Percentiles rank a stretch among this genome's conserved stretches.
phyloP scores from a whole-genome alignment of 495 filamentous ascomycete species.

The Podospora fimiseda region DNA sequence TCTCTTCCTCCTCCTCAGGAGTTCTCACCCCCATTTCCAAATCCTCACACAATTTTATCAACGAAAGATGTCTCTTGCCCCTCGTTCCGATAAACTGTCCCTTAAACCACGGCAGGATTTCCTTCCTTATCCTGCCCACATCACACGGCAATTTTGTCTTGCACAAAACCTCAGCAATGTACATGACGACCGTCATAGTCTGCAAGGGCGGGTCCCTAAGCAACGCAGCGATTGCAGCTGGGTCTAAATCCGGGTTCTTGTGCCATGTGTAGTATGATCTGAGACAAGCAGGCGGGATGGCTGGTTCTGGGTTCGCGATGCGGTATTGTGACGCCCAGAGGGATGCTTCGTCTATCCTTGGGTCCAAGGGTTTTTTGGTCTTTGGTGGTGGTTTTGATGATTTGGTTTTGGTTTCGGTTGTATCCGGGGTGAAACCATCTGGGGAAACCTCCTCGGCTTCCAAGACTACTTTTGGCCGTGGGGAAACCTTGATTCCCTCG shows the following conservation, averaged over 20 bases:
- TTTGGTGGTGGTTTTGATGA: constrained; percentile 5
- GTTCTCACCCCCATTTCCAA: too few species aligned
- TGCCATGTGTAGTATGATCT: constrained; percentile 60
- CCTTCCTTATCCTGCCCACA: constrained; percentile 23
- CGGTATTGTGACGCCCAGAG: constrained; percentile 27
- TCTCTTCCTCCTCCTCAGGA: too few species aligned
- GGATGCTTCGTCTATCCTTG: constrained; percentile 32
- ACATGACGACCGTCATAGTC: constrained; percentile 41
- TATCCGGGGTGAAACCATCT: neutral
- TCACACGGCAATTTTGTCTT: constrained; percentile 37
- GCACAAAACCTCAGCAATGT: constrained; percentile 41
- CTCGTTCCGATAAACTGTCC: neutral
- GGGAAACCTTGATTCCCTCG: constrained; percentile 21
- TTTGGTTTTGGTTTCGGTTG: neutral
- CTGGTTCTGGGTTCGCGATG: constrained; percentile 15
- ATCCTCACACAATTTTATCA: too few species aligned
- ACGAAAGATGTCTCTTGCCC: neutral
- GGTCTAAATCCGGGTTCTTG: constrained; percentile 33
- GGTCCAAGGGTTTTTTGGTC: constrained; percentile 11
- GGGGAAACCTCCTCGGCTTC: constrained; percentile 14
- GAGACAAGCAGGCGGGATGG: constrained; percentile 31
- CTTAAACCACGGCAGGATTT: too few species aligned
- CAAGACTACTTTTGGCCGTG: constrained; percentile 20
- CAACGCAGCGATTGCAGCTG: constrained; percentile 41
- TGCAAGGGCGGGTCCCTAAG: constrained; percentile 52